Evolutionary conservation across 208 protist species (phyloP), one percentile per base, ranked within the genome.

Genomic region (Naegleria fowleri): DNA sequence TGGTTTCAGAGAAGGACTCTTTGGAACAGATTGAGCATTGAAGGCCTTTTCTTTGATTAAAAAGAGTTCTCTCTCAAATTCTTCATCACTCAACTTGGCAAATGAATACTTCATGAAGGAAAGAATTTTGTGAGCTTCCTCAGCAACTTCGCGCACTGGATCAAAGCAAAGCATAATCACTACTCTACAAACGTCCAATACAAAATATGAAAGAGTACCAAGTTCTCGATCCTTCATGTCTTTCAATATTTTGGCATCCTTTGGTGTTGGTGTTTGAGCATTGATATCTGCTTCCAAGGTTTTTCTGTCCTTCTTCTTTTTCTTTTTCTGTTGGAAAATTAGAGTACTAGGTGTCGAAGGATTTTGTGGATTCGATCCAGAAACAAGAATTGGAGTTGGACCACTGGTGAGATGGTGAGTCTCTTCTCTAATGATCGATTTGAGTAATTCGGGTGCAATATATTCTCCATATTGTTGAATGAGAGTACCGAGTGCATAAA

Each of bases 181-280:
- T 5, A 67, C 86, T 89, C 86, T 59, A 67, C 86, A 89, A 13
- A 89, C 13, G 16, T 89, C 86, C 13, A 89, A 40, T 22, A n/a
- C 48, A 67, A 89, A 89, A 40, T 89, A 67, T 41, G n/a, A 41
- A 2, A 22, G 5, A 67, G 55, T 33, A 40, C 86, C 86, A 41
- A 52, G 29, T 0, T 89, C 86, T 67, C 86, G n/a, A 67, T 89
- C 48, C 29, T 89, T 58, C 86, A 89, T 89, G 39, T 89, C 86
- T 38, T 40, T 52, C 38, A 40, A 48, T 41, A n/a, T 3, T 52
- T 33, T 51, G 39, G 19, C 5, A 87, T 48, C 83, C 13, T 67
- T 67, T 67, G 55, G 55, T 29, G 55, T 67, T 15, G 55, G 22
- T 22, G 55, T 15, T 67, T 67, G 55, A 67, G 55, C 1, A 1